A percentile compares a stretch with the other conserved stretches of the same genome.
These are phyloP conservation scores for Candida chilensis DNA, from an alignment of 805 yeast species.

Conservation along the genomic window DNA sequence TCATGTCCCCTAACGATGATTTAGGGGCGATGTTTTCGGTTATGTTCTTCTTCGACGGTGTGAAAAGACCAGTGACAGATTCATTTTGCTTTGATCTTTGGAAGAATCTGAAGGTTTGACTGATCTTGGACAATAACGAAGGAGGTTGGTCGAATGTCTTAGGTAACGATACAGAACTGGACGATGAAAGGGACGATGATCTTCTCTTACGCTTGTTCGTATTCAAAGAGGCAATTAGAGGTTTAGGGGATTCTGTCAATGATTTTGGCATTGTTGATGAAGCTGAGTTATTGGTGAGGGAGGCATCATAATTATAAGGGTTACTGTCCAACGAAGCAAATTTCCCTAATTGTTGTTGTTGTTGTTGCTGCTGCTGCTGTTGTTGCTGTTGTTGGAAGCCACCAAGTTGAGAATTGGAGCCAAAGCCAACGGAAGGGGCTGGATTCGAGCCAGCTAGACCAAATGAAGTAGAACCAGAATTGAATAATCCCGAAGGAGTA, in stretches of 20 bases:
- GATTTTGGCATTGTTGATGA: constrained; percentile 1
- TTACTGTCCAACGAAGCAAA: constrained; percentile 7
- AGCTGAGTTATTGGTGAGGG: constrained; percentile 10
- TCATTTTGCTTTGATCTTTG: constrained; percentile 9
- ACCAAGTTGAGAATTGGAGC: too few relatives aligned
- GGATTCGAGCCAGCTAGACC: too few relatives aligned
- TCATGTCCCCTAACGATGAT: constrained; percentile 1
- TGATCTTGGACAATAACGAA: constrained; percentile 17
- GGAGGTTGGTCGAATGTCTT: constrained; percentile 5
- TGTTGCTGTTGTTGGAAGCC: too few relatives aligned
- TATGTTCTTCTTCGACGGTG: constrained; percentile 5
- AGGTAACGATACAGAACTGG: too few relatives aligned
- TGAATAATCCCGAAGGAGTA: too few relatives aligned
- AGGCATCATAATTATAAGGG: constrained; percentile 19
- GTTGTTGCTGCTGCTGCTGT: too few relatives aligned
- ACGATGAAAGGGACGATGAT: not conserved
- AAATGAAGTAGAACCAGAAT: too few relatives aligned
- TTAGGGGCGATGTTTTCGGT: not conserved
- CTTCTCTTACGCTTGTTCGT: constrained; percentile 1
- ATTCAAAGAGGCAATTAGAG: not conserved
- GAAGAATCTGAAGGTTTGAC: constrained; percentile 22
- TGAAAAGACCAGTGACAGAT: constrained; percentile 18
- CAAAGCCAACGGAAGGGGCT: too few relatives aligned
- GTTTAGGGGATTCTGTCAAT: constrained; percentile 1
- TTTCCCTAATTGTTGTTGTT: too few relatives aligned